phyloP scores from a whole-genome alignment of 169 alveolate species.

The Perkinsus chesapeaki region DNA sequence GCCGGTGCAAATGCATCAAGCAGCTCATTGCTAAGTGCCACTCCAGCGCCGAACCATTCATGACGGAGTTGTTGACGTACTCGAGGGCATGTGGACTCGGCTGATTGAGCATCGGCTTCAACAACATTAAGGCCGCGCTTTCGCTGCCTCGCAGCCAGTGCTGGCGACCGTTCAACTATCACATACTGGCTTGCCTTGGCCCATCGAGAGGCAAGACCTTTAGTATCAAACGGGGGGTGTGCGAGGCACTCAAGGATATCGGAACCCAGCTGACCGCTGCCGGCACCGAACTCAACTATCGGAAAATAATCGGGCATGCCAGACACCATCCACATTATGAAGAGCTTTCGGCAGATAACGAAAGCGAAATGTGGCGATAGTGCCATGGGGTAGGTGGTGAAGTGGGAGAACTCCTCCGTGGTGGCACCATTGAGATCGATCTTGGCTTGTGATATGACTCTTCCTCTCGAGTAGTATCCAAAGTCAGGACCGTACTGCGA shows the following conservation, averaged over 20 bases:
- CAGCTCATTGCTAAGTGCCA: neutral
- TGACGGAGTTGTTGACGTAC: neutral
- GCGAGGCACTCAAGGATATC: neutral
- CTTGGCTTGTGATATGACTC: slow-evolving; percentile 2
- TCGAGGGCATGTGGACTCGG: neutral
- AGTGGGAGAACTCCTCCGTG: slow-evolving; percentile 3
- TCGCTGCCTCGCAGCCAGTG: slow-evolving; percentile 3
- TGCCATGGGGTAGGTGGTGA: slow-evolving; percentile 11
- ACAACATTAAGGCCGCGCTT: slow-evolving; percentile 4
- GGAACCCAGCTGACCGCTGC: neutral
- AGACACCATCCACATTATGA: neutral
- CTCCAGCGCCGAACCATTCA: neutral
- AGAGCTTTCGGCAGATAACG: neutral
- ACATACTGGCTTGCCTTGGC: neutral
- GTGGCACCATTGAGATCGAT: neutral
- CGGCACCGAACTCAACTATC: slow-evolving; percentile 8
- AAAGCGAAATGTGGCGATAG: slow-evolving; percentile 4
- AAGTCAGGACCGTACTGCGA: slow-evolving; percentile 11
- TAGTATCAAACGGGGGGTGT: neutral
- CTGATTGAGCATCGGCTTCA: slow-evolving; percentile 1
- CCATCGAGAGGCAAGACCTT: neutral
- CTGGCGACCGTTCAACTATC: slow-evolving; percentile 3
- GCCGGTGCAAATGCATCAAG: slow-evolving; percentile 9
- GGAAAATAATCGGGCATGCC: neutral
- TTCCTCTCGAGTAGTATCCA: neutral